phyloP scores from a whole-genome alignment of 2,329 filamentous ascomycete species.

The Drechslerella coelobrocha region DNA sequence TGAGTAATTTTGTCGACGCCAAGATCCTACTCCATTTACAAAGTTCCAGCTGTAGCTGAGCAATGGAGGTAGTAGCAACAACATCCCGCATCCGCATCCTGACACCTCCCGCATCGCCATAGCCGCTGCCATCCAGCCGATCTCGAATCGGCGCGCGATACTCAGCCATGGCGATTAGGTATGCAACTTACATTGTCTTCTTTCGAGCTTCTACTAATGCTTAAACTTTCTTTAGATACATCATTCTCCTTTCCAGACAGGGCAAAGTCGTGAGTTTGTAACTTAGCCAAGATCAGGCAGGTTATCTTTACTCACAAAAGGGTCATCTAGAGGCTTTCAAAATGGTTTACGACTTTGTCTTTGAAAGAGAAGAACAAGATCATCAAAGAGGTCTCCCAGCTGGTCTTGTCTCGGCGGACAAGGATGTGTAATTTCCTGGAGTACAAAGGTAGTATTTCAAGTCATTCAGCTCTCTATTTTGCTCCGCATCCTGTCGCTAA shows the following conservation, averaged over 20 bases:
- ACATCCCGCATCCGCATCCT: neutral
- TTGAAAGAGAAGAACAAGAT: slow-evolving; percentile 99
- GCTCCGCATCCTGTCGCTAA: slow-evolving; percentile 31
- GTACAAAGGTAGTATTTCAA: slow-evolving; percentile 78
- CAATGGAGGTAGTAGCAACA: neutral
- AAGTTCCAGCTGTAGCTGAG: too few relatives aligned
- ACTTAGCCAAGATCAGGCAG: slow-evolving; percentile 38
- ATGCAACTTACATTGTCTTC: neutral
- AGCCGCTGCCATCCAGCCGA: neutral
- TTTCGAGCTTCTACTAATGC: neutral
- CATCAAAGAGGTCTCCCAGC: slow-evolving; percentile 98
- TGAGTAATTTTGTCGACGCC: neutral
- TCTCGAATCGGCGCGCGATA: neutral
- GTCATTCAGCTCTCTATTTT: slow-evolving; percentile 16
- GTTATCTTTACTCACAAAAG: slow-evolving; percentile 45
- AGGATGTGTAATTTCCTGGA: slow-evolving; percentile 99
- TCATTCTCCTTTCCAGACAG: slow-evolving; percentile 96
- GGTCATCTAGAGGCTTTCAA: slow-evolving; percentile 80
- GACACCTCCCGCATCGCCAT: neutral
- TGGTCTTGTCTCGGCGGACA: slow-evolving; percentile 91
- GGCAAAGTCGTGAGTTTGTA: slow-evolving; percentile 88
- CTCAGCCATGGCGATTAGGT: slow-evolving; percentile 38
- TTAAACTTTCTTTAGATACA: slow-evolving; percentile 69
- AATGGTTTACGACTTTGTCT: slow-evolving; percentile 98
- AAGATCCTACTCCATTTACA: neutral